Conservation (phyloP, 169 alveolate species). For the Eimeria falciformis region DNA sequence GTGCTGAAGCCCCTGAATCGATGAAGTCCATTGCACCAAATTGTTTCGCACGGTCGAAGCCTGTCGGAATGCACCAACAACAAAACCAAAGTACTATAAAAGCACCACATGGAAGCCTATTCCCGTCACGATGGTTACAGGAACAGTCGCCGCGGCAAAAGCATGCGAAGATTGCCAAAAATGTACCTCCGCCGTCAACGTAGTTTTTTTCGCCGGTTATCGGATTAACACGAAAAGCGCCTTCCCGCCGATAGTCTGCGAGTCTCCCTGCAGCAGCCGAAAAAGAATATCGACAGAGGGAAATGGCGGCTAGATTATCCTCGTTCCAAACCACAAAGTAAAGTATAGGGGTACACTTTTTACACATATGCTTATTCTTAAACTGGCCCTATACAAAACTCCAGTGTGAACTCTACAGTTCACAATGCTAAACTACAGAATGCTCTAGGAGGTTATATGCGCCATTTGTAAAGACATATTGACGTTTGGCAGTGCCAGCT, state of each 20-base stretch:
- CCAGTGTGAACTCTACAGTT: no score
- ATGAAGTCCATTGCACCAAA: slow-evolving; percentile 56
- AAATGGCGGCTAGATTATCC: no score
- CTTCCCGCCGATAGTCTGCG: slow-evolving; percentile 46
- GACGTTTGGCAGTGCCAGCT: no score
- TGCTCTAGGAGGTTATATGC: no score
- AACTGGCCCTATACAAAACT: no score
- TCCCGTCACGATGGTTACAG: not conserved
- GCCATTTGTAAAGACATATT: no score
- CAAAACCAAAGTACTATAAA: not conserved
- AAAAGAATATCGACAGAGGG: not conserved
- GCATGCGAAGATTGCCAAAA: not conserved
- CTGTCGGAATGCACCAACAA: not conserved
- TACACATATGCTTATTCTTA: no score
- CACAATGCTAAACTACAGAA: no score
- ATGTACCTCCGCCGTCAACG: slow-evolving; percentile 72
- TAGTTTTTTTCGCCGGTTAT: slow-evolving; percentile 51
- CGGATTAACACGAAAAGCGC: slow-evolving; percentile 73
- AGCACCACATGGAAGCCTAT: not conserved
- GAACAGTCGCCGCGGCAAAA: not conserved
- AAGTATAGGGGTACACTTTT: no score
- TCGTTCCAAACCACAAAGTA: no score
- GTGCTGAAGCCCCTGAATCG: slow-evolving; percentile 38
- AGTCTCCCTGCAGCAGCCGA: slow-evolving; percentile 52
- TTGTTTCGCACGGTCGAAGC: slow-evolving; percentile 28